Base-by-base conservation (phyloP, 2,329 filamentous ascomycete species). In the Lasiodiplodia sp. region DNA sequence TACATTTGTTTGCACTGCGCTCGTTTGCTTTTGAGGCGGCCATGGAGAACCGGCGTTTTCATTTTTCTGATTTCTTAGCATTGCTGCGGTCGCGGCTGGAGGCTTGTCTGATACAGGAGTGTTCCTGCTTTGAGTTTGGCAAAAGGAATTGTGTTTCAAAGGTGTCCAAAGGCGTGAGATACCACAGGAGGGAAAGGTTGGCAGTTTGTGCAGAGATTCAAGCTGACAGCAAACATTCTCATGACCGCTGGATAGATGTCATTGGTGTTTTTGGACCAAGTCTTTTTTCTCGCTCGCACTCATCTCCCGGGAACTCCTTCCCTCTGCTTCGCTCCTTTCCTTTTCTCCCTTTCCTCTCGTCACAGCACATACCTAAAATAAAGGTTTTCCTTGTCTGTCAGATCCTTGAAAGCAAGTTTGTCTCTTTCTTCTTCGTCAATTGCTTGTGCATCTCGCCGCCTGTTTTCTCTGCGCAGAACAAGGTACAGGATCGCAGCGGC, bases 321-420 rank as follows among this genome's bases (percentile, higher is more conserved):
- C 37, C 47, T n/a, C 62, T 49, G 21, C n/a, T 34, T 21, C 44
- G 28, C 44, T 52, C 62, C 14, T 31, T 69, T 68, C 67, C 68
- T 57, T 71, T 53, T 64, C 67, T 68, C 69, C 70, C 58, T 38
- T 47, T 37, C 37, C 23, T 72, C 73, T 74, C 70, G 68, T 74
- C 74, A 87, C 66, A 86, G 75, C 0, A 85, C 86, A 71, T 92
- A 92, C 72, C 85, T 81, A 72, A 92, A 92, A 74, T 89, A 89
- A 1, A 85, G 84, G 72, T 92, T 92, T 77, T 92, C 82, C 75
- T 87, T 88, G 72, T 92, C 90, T 0, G 90, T 92, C 71, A 91
- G 77, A 74, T 92, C 90, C 66, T 87, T 84, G 69, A 92, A 92
- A 0, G 89, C 90, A 64, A 90, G 74, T 71, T 87, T 87, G 57